Evolutionary conservation across 495 filamentous ascomycete genomes (phyloP).

Genomic region (Penicillium malachiteum): DNA sequence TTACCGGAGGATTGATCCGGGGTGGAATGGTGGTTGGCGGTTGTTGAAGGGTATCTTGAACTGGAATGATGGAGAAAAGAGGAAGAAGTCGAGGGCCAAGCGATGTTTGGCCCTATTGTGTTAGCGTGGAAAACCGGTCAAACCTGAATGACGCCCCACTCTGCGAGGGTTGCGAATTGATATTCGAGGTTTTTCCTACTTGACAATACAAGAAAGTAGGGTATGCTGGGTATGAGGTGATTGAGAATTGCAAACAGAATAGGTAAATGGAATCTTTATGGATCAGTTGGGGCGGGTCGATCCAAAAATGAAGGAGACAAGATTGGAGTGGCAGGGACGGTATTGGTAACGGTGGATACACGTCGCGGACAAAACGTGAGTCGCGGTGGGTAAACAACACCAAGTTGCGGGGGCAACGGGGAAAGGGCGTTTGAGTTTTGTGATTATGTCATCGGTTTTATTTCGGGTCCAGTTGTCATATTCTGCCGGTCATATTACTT

Average conservation of each 20-base stretch:
- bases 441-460: background rate
- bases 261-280: slow-evolving; percentile 11
- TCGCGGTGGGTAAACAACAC: slow-evolving; percentile 18
- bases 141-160: slow-evolving; percentile 44
- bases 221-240: slow-evolving; percentile 7
- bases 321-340: slow-evolving; percentile 11
- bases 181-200: slow-evolving; percentile 9
- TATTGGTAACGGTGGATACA: slow-evolving; percentile 27
- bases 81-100: slow-evolving; percentile 44
- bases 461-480: background rate
- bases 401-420: slow-evolving; percentile 11
- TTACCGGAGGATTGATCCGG: slow-evolving; percentile 8
- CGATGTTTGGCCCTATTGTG: slow-evolving; percentile 50
- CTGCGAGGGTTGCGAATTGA: slow-evolving; percentile 34
- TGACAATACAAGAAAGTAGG: slow-evolving; percentile 14
- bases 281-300: slow-evolving; percentile 13
- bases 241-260: slow-evolving; percentile 10
- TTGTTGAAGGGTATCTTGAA: slow-evolving; percentile 37
- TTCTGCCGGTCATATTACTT: too few species aligned
- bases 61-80: slow-evolving; percentile 38
- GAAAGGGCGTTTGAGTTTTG: slow-evolving; percentile 7
- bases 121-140: slow-evolving; percentile 46
- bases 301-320: slow-evolving; percentile 28
- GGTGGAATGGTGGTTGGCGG: slow-evolving; percentile 10
- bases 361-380: slow-evolving; percentile 23